phyloP scores from a whole-genome alignment of 148 eudicot species.

The Fagopyrum esculentum region DNA sequence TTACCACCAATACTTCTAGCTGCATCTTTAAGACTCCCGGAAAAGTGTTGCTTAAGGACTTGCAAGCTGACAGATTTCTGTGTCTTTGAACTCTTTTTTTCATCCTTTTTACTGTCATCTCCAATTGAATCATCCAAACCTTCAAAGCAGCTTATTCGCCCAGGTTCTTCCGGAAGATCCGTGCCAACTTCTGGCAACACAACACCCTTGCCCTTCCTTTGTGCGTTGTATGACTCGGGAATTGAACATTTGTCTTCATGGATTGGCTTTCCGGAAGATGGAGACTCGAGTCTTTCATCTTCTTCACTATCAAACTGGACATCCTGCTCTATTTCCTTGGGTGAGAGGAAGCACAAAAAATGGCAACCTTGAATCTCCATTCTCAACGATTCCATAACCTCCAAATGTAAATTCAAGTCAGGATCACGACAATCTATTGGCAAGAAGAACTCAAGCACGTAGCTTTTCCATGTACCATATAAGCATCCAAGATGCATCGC shows the following conservation, averaged over 20 bases:
- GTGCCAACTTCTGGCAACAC: too few relatives aligned
- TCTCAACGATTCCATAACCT: too few relatives aligned
- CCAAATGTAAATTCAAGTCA: too few relatives aligned
- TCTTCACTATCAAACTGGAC: too few relatives aligned
- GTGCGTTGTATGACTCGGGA: too few relatives aligned
- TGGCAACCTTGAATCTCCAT: too few relatives aligned
- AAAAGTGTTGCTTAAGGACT: slow-evolving; percentile 15
- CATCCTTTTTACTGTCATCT: background rate
- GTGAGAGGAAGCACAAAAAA: too few relatives aligned
- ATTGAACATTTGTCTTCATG: too few relatives aligned
- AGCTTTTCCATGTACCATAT: background rate
- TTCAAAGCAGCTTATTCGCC: background rate
- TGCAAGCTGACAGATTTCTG: slow-evolving; percentile 11
- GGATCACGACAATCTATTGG: background rate
- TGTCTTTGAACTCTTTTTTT: slow-evolving; percentile 15
- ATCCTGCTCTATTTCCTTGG: too few relatives aligned
- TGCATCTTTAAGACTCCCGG: slow-evolving; percentile 20
- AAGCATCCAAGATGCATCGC: background rate
- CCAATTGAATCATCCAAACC: background rate
- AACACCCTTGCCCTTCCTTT: too few relatives aligned
- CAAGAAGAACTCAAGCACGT: slow-evolving; percentile 6
- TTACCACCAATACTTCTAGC: slow-evolving; percentile 20
- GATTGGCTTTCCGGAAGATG: too few relatives aligned
- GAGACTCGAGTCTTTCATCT: too few relatives aligned
- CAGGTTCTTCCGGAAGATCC: background rate